Conservation (phyloP, 2,329 filamentous ascomycete species). For the Arthrocladium fulminans region DNA sequence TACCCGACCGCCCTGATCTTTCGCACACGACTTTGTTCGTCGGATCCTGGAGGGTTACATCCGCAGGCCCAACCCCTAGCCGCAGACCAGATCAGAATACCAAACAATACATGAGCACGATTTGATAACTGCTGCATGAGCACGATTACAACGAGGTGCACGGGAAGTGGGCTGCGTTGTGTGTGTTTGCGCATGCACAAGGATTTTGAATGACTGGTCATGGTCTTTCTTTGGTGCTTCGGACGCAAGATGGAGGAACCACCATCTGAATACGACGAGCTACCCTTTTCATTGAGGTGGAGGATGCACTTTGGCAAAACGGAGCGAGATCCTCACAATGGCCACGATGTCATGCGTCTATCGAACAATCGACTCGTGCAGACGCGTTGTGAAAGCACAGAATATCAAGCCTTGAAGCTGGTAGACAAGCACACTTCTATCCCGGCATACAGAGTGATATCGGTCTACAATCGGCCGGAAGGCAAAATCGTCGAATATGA, state of each 20-base stretch:
- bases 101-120: slow-evolving; percentile 1
- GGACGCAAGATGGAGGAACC: slow-evolving; percentile 18
- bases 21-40: neutral
- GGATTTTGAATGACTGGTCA: slow-evolving; percentile 1
- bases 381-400: slow-evolving; percentile 21
- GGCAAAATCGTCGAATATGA: slow-evolving; percentile 22
- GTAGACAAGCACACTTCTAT: slow-evolving; percentile 21
- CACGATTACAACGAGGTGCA: neutral
- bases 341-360: slow-evolving; percentile 18
- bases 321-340: slow-evolving; percentile 18
- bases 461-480: slow-evolving; percentile 21
- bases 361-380: slow-evolving; percentile 19
- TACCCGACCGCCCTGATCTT: slow-evolving; percentile 2
- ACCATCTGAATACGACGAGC: slow-evolving; percentile 19
- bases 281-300: slow-evolving; percentile 20
- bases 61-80: neutral
- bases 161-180: neutral
- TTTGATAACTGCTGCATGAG: neutral
- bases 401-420: slow-evolving; percentile 22
- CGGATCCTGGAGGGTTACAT: slow-evolving; percentile 2
- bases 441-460: slow-evolving; percentile 19
- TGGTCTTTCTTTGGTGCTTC: slow-evolving; percentile 13
- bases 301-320: slow-evolving; percentile 20
- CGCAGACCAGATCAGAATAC: neutral
- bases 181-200: neutral